Base-by-base conservation (phyloP, 305 asterid genomes). In the Lippia alba region DNA sequence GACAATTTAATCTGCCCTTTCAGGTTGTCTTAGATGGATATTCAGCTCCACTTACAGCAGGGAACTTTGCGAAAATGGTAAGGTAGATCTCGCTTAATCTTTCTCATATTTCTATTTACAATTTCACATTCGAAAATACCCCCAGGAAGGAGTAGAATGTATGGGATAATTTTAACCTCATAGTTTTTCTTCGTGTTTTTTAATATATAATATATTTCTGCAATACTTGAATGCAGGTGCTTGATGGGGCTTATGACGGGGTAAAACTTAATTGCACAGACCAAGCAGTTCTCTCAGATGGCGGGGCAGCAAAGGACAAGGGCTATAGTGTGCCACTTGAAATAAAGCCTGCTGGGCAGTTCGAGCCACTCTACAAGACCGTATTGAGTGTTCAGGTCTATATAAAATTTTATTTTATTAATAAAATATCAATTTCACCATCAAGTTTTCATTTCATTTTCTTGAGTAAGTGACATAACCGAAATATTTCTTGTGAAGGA, bases 61-160 rank as follows among this genome's bases (percentile, higher is more conserved):
- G 97, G 77, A 94, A 94, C 85, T 91, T 94, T 24, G 97, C 95
- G 67, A 91, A 94, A 86, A 96, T 91, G 97, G 99, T 94, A 94
- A 91, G 96, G 96, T 94, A 86, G 79, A 81, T 77, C 86, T 78
- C 75, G 68, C 85, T 75, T 87, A 76, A 71, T 78, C 82, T 76
- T 76, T 51, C 12, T 62, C 54, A 18, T 24, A 24, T 24, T 24
- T 24, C 39, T 49, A 69, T n/a, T 64, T 57, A 48, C 67, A 57
- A 32, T 61, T 70, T 58, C 51, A 46, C 66, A 8, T 16, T 2
- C 11, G 5, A 14, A 18, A 17, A 51, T 24, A 24, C 30, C 30
- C 30, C 30, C 30, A 24, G 30, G 30, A 5, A 24, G 2, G 11
- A 39, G 46, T 40, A 62, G 66, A 57, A 64, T 50, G 3, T 10